Evolutionary conservation across 2,329 filamentous ascomycete genomes (phyloP).

Genomic region (Emmonsia crescens): DNA sequence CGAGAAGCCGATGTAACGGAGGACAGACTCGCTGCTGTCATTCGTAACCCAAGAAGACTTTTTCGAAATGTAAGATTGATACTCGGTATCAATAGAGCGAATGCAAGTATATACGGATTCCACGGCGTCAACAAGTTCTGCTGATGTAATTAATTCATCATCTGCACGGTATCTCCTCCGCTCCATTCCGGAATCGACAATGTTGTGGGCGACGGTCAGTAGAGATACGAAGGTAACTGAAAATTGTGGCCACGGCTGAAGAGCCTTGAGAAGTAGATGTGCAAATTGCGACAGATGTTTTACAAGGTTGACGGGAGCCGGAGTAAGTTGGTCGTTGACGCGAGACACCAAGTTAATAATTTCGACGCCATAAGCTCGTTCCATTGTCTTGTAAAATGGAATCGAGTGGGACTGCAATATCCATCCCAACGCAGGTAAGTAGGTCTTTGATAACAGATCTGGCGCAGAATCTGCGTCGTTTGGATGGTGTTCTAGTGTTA

Average conservation of each 20-base stretch:
- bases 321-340: slow-evolving; percentile 21
- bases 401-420: slow-evolving; percentile 24
- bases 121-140: slow-evolving; percentile 13
- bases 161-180: slow-evolving; percentile 16
- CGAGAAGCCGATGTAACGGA: slow-evolving; percentile 23
- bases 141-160: slow-evolving; percentile 14
- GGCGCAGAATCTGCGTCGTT: slow-evolving; percentile 20
- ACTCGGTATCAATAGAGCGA: slow-evolving; percentile 24
- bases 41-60: slow-evolving; percentile 33
- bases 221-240: slow-evolving; percentile 15
- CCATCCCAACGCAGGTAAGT: slow-evolving; percentile 27
- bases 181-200: slow-evolving; percentile 24
- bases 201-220: slow-evolving; percentile 18
- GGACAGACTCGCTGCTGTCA: slow-evolving; percentile 30
- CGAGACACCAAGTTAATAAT: slow-evolving; percentile 19
- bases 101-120: slow-evolving; percentile 21
- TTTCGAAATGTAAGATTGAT: slow-evolving; percentile 31
- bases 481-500: slow-evolving; percentile 20
- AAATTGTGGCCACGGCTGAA: slow-evolving; percentile 22
- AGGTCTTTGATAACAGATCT: slow-evolving; percentile 25
- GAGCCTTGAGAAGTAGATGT: slow-evolving; percentile 19
- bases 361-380: slow-evolving; percentile 21
- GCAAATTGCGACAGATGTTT: slow-evolving; percentile 22
- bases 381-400: slow-evolving; percentile 29
- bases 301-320: slow-evolving; percentile 19